Conservation (phyloP, 352 stramenopile genomes). For the Halophytophthora polymorphica region DNA sequence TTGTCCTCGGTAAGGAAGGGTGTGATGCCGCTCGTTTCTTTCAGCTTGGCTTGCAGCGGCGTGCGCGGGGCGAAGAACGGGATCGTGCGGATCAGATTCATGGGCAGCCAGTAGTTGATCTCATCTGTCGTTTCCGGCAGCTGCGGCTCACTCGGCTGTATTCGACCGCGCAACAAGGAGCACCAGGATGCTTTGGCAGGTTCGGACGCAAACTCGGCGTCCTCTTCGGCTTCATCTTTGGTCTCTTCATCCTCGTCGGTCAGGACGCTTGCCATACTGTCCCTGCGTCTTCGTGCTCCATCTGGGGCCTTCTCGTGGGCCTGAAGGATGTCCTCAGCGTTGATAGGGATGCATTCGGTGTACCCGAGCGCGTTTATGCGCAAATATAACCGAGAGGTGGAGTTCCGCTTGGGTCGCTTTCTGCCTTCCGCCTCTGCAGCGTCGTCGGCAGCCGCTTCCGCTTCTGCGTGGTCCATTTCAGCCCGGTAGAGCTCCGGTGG, state of each 20-base stretch:
- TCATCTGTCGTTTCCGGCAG: background rate
- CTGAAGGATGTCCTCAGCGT: constrained; percentile 48
- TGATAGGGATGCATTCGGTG: constrained; percentile 72
- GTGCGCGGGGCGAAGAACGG: constrained; percentile 77
- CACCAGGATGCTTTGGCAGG: constrained; percentile 3
- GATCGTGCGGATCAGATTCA: constrained; percentile 74
- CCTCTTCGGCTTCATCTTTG: constrained; percentile 12
- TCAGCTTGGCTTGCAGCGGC: constrained; percentile 66
- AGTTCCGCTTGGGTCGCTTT: constrained; percentile 13
- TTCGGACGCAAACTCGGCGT: constrained; percentile 11
- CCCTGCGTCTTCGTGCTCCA: constrained; percentile 32
- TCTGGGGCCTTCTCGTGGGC: constrained; percentile 44
- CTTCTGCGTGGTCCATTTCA: constrained; percentile 36
- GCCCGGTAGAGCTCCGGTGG: constrained; percentile 68
- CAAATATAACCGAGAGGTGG: constrained; percentile 55
- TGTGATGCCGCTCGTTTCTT: constrained; percentile 68
- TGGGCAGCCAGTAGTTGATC: constrained; percentile 70
- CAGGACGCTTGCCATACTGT: constrained; percentile 24
- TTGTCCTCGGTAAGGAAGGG: constrained; percentile 68
- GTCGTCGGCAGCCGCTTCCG: constrained; percentile 24
- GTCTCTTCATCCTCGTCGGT: constrained; percentile 33
- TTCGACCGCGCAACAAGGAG: constrained; percentile 2
- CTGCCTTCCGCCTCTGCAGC: constrained; percentile 24
- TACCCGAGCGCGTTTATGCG: constrained; percentile 71
- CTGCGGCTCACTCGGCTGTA: constrained; percentile 2